Evolutionary conservation across 1,284 basidiomycete genomes (phyloP).

Genomic region (Neotropicomus parvogracilis): DNA sequence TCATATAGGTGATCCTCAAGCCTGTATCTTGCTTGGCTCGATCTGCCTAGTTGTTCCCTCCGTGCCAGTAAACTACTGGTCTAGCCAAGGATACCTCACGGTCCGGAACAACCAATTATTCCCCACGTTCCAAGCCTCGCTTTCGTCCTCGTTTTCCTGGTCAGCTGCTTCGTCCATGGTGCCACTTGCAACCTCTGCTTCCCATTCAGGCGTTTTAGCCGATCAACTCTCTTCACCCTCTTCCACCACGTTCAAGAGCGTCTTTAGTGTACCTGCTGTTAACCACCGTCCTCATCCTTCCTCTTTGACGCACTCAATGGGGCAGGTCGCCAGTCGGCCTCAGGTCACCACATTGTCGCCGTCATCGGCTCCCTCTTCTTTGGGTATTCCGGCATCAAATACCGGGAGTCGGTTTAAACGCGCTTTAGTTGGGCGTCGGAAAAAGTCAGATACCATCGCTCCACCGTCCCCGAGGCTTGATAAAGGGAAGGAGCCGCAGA

Average conservation of each 20-base stretch:
- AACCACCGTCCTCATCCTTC: slow-evolving; percentile 36
- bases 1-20: slow-evolving; percentile 29
- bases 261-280: slow-evolving; percentile 34
- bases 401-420: slow-evolving; percentile 58
- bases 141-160: slow-evolving; percentile 43
- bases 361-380: slow-evolving; percentile 29
- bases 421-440: slow-evolving; percentile 58
- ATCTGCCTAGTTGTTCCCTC: slow-evolving; percentile 21
- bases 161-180: slow-evolving; percentile 39
- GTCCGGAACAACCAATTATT: slow-evolving; percentile 35
- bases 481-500: slow-evolving; percentile 28
- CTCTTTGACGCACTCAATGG: slow-evolving; percentile 37
- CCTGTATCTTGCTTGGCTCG: slow-evolving; percentile 26
- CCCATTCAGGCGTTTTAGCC: slow-evolving; percentile 40
- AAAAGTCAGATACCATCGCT: slow-evolving; percentile 53
- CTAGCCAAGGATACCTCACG: slow-evolving; percentile 30
- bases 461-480: slow-evolving; percentile 29
- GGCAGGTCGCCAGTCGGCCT: slow-evolving; percentile 38
- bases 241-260: slow-evolving; percentile 38
- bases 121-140: slow-evolving; percentile 39
- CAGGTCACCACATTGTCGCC: slow-evolving; percentile 30
- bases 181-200: slow-evolving; percentile 36
- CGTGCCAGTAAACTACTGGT: slow-evolving; percentile 30
- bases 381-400: slow-evolving; percentile 22
- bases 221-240: slow-evolving; percentile 40